Percentiles rank a stretch among this genome's conserved stretches.
phyloP scores from a whole-genome alignment of 1,284 basidiomycete genomes.

The Moniliophthora roreri region DNA sequence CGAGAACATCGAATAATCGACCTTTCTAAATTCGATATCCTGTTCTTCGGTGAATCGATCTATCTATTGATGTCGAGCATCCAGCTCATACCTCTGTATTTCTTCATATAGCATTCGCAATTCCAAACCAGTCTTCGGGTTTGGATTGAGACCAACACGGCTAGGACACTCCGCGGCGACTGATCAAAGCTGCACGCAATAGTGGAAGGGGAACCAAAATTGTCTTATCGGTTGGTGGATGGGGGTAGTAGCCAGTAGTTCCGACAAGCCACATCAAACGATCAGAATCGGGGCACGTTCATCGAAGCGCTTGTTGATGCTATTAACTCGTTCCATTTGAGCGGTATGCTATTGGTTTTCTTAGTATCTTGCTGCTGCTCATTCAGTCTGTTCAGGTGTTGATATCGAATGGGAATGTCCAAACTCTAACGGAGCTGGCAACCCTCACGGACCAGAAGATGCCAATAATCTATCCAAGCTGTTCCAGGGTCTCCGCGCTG shows the following conservation, averaged over 20 bases:
- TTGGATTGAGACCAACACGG: constrained; percentile 60
- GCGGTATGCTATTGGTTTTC: constrained; percentile 41
- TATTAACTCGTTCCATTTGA: constrained; percentile 63
- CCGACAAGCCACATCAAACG: constrained; percentile 55
- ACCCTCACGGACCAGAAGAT: constrained; percentile 60
- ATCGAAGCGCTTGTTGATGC: constrained; percentile 57
- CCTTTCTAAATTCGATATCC: constrained; percentile 69
- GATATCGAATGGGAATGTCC: constrained; percentile 87
- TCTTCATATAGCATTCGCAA: constrained; percentile 59
- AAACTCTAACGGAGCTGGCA: constrained; percentile 62
- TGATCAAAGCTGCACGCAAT: constrained; percentile 62
- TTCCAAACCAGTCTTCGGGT: constrained; percentile 57
- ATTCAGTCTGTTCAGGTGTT: constrained; percentile 37
- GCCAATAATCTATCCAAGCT: constrained; percentile 67
- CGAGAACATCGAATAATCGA: constrained; percentile 64
- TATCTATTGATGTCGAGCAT: background rate
- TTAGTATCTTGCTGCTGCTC: background rate
- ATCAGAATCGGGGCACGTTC: constrained; percentile 54
- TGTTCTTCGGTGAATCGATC: constrained; percentile 57
- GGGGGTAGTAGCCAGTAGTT: constrained; percentile 62
- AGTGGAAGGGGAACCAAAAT: constrained; percentile 61
- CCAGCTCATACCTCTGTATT: background rate
- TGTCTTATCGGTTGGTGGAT: constrained; percentile 67
- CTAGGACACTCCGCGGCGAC: constrained; percentile 52
- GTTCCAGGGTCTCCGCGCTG: constrained; percentile 57